Evolutionary conservation across 768 basidiomycete species (phyloP).

Genomic region (Suillus sp.): DNA sequence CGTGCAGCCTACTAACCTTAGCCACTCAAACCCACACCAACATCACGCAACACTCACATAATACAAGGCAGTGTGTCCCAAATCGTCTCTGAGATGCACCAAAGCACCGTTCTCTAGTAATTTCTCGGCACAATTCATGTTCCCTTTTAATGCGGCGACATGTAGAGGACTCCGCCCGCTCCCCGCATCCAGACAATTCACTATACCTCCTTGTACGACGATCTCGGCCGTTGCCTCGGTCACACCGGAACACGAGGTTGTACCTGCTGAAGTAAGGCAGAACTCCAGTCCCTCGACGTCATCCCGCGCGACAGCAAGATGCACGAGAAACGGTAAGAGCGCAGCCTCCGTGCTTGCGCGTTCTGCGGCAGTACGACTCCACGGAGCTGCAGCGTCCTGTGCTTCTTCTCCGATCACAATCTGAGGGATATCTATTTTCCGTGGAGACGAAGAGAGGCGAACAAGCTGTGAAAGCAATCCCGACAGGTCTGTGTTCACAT

Average conservation of each 20-base stretch:
- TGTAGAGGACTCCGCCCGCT: slow-evolving; percentile 80
- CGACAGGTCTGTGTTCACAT: slow-evolving; percentile 62
- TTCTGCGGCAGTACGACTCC: slow-evolving; percentile 81
- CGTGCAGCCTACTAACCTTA: slow-evolving; percentile 62
- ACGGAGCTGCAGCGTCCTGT: slow-evolving; percentile 54
- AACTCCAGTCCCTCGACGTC: slow-evolving; percentile 64
- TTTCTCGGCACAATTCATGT: slow-evolving; percentile 40
- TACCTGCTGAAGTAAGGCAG: slow-evolving; percentile 43
- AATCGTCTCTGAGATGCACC: slow-evolving; percentile 76
- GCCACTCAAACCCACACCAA: not conserved
- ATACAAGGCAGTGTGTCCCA: slow-evolving; percentile 85
- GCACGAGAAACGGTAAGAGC: slow-evolving; percentile 75
- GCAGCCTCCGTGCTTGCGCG: slow-evolving; percentile 68
- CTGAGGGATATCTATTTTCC: slow-evolving; percentile 34
- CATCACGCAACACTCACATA: slow-evolving; percentile 51
- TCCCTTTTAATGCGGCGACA: slow-evolving; percentile 73
- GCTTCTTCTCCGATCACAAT: slow-evolving; percentile 44
- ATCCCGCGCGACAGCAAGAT: slow-evolving; percentile 74
- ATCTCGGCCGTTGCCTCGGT: slow-evolving; percentile 21
- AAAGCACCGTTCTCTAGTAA: slow-evolving; percentile 75
- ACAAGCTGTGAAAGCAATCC: slow-evolving; percentile 69
- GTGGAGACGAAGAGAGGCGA: slow-evolving; percentile 53
- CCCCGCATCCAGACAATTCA: slow-evolving; percentile 70
- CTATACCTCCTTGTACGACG: slow-evolving; percentile 63
- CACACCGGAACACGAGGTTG: slow-evolving; percentile 26